These are phyloP conservation scores for Solanum acaule DNA, from an alignment of 257 asterid genomes.

Conservation along the genomic window DNA sequence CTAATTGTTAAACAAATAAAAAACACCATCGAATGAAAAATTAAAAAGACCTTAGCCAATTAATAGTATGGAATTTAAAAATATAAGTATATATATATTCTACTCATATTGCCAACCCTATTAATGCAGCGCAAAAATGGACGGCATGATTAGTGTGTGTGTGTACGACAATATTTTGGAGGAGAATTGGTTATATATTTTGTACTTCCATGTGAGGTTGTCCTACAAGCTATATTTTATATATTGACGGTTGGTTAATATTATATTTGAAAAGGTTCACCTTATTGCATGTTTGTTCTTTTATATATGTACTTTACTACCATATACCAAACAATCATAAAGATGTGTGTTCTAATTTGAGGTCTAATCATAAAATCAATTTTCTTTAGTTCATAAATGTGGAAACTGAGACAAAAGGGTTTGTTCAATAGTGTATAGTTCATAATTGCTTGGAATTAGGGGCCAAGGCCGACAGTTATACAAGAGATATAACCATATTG, in stretches of 20 bases:
- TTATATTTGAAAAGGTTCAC: too few relatives aligned
- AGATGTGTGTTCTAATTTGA: too few relatives aligned
- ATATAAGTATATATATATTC: too few relatives aligned
- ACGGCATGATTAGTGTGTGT: neutral
- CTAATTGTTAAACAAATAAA: neutral
- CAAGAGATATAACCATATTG: too few relatives aligned
- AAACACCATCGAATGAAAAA: neutral
- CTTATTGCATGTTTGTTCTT: too few relatives aligned
- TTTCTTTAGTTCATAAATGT: neutral
- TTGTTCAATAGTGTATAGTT: neutral
- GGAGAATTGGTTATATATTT: neutral
- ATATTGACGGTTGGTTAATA: too few relatives aligned
- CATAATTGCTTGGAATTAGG: too few relatives aligned
- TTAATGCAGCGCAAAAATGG: neutral
- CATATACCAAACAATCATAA: too few relatives aligned
- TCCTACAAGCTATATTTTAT: too few relatives aligned
- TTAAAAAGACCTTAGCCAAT: neutral
- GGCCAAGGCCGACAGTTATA: too few relatives aligned
- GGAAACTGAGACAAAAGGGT: neutral
- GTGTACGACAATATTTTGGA: neutral
- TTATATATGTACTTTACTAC: too few relatives aligned
- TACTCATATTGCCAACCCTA: neutral
- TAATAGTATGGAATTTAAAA: neutral
- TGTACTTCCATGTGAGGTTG: neutral
- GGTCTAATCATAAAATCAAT: too few relatives aligned